Evolutionary conservation across 495 filamentous ascomycete genomes (phyloP).

Genomic region (Hypoxylon perforatum): DNA sequence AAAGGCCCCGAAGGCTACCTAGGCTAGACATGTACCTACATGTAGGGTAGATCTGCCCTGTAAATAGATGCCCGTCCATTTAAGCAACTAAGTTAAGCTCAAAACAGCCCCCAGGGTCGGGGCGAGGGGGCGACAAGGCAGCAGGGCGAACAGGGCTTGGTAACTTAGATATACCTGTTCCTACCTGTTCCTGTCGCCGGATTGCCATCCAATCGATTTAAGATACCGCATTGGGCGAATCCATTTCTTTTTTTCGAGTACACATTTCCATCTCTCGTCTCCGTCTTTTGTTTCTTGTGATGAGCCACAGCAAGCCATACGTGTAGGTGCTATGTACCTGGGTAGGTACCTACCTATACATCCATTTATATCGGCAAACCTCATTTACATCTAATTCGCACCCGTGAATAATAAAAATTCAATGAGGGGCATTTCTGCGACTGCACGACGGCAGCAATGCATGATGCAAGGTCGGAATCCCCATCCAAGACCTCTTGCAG

Average conservation of each 20-base stretch:
- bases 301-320: too few relatives aligned
- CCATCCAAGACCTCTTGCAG: slow-evolving; percentile 22
- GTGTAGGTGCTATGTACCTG: too few relatives aligned
- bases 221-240: slow-evolving; percentile 31
- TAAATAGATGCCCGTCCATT: too few relatives aligned
- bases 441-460: slow-evolving; percentile 41
- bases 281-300: too few relatives aligned
- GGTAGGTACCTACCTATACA: too few relatives aligned
- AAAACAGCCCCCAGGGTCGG: too few relatives aligned
- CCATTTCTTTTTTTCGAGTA: slow-evolving; percentile 19
- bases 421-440: slow-evolving; percentile 7
- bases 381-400: not conserved
- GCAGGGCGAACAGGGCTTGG: too few relatives aligned
- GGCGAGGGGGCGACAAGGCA: too few relatives aligned
- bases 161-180: slow-evolving; percentile 4
- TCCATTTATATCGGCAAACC: not conserved
- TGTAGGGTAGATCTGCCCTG: too few relatives aligned
- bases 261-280: not conserved
- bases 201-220: slow-evolving; percentile 26
- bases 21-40: too few relatives aligned
- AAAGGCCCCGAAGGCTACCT: too few relatives aligned
- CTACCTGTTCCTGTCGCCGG: slow-evolving; percentile 34
- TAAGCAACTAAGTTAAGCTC: too few relatives aligned
- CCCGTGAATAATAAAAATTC: not conserved
- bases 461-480: slow-evolving; percentile 41